A percentile compares a stretch with the other conserved stretches of the same genome.
These are phyloP conservation scores for Discostella stelligera DNA, from an alignment of 352 stramenopile genomes.

Conservation along the genomic window DNA sequence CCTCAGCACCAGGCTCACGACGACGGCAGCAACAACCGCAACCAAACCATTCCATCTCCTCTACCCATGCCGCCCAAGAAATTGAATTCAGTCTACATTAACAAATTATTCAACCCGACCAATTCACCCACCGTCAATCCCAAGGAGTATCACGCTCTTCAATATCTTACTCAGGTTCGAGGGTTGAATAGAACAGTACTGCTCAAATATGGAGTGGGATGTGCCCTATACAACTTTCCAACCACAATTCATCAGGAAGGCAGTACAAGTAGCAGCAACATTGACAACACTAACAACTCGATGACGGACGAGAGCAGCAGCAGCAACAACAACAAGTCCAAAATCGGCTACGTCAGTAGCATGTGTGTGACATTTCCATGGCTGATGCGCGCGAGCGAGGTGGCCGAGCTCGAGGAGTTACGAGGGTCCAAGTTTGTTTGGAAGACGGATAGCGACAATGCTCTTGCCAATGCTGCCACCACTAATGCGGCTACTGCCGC, in stretches of 20 bases:
- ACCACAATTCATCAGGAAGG: not conserved
- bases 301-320: too few species aligned
- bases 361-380: conserved; percentile 94
- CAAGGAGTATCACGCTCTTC: conserved; percentile 19
- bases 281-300: too few species aligned
- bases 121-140: conserved; percentile 4
- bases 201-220: conserved; percentile 77
- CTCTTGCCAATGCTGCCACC: not conserved
- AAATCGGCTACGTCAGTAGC: conserved; percentile 25
- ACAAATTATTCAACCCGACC: conserved; percentile 50
- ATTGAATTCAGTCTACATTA: conserved; percentile 54
- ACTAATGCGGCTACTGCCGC: not conserved
- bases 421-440: conserved; percentile 65
- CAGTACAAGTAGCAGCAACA: not conserved
- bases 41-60: conserved; percentile 5
- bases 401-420: conserved; percentile 85
- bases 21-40: not conserved
- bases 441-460: conserved; percentile 62
- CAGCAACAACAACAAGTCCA: not conserved
- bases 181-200: conserved; percentile 56
- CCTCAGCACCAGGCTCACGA: not conserved
- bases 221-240: conserved; percentile 63
- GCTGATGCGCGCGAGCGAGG: conserved; percentile 88
- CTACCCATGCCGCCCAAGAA: conserved; percentile 59
- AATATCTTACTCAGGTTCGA: conserved; percentile 61